These are phyloP conservation scores for Lipomyces starkeyi DNA, from an alignment of 805 yeast genomes.

Conservation along the genomic window DNA sequence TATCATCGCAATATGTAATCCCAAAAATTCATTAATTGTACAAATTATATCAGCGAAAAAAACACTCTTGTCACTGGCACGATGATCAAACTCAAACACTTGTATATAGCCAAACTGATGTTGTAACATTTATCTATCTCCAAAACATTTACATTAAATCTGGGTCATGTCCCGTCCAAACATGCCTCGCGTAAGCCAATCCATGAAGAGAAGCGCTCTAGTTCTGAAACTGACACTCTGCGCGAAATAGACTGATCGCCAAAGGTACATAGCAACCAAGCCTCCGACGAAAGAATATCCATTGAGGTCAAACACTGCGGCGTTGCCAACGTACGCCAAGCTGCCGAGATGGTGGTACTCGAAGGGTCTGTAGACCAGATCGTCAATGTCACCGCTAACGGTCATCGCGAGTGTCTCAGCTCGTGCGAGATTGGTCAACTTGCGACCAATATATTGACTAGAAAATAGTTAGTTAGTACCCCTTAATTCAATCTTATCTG, in stretches of 20 bases:
- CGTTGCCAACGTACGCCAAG: conserved; percentile 70
- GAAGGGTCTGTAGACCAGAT: conserved; percentile 62
- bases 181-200: conserved; percentile 60
- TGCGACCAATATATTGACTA: conserved; percentile 62
- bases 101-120: background rate
- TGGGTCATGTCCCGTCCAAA: conserved; percentile 39
- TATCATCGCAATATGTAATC: background rate
- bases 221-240: conserved; percentile 70
- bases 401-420: conserved; percentile 53
- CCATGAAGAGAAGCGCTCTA: conserved; percentile 66
- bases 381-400: conserved; percentile 62
- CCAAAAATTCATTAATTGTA: background rate
- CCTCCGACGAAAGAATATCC: conserved; percentile 69
- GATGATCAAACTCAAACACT: background rate
- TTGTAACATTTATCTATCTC: background rate
- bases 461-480: background rate
- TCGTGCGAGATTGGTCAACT: conserved; percentile 59
- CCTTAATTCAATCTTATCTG: background rate
- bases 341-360: conserved; percentile 68
- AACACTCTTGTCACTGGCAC: background rate
- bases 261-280: conserved; percentile 69
- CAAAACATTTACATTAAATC: conserved; percentile 13
- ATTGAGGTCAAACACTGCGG: conserved; percentile 71
- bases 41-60: background rate
- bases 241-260: conserved; percentile 75